Evolutionary conservation across 2,329 filamentous ascomycete genomes (phyloP), one percentile per base, ranked within the genome.

Genomic region (Colletotrichum salicis): DNA sequence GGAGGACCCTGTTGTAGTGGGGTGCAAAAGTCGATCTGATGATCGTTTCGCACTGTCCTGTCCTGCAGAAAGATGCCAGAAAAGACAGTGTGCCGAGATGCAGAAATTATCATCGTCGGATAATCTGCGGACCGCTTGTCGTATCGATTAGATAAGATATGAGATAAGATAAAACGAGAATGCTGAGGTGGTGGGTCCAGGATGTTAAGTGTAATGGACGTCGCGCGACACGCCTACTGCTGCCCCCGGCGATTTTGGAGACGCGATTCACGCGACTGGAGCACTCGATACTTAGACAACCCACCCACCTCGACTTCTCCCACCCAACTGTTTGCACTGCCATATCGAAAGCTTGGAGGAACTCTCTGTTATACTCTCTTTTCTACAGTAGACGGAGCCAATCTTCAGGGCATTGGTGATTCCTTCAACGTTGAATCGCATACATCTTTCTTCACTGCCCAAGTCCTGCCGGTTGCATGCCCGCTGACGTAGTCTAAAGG

Each of bases 181-280:
- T 29, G 19, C 41, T n/a, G 4, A 29, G 27, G 27, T 29, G 19
- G 51, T 68, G 65, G 65, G 41, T 55, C 65, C 37, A 33, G 57
- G 51, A 48, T 62, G 27, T 57, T 27, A 52, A 54, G 45, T 27
- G 45, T 45, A 68, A 72, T 72, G 69, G 71, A 66, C 61, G 69
- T 72, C 71, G 71, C 71, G 71, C 55, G 61, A 72, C 71, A 68
- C 71, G 70, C 41, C 41, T 3, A 48, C 54, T 64, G 24, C 64
- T 24, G 24, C 33, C 33, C 62, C 63, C 57, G 51, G 56, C 29
- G 24, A 57, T 59, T 60, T 60, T 37, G 27, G 33, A 41, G 48
- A 68, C 71, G 70, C 70, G 70, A 41, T 55, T 52, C 33, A 70
- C 67, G 67, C 67, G 67, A 70, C 67, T 60, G 59, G 35, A 55